Evolutionary conservation across 495 filamentous ascomycete genomes (phyloP).

Genomic region (Xylaria curta): DNA sequence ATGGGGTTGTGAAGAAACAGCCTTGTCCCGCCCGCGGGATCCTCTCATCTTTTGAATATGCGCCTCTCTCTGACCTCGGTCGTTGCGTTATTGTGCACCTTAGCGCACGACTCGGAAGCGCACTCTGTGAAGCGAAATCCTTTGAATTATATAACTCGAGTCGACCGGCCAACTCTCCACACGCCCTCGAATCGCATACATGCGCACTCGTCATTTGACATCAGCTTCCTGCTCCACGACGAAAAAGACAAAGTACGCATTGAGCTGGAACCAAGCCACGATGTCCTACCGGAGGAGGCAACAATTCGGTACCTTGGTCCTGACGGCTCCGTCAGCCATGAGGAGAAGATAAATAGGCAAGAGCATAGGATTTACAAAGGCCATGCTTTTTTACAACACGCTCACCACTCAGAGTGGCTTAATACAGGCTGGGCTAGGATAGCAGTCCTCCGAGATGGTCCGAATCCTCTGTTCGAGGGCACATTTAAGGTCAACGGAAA

Average conservation of each 20-base stretch:
- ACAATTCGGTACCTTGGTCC: constrained; percentile 71
- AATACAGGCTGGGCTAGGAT: constrained; percentile 88
- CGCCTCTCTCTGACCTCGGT: constrained; percentile 36
- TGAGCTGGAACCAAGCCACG: constrained; percentile 87
- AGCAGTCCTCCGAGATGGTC: constrained; percentile 75
- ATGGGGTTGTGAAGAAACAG: constrained; percentile 39
- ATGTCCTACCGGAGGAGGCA: constrained; percentile 81
- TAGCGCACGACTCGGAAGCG: constrained; percentile 50
- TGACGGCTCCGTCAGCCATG: constrained; percentile 67
- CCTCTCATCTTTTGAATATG: constrained; percentile 34
- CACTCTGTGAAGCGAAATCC: constrained; percentile 79
- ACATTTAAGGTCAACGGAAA: constrained; percentile 81
- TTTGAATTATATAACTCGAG: constrained; percentile 71
- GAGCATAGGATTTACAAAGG: constrained; percentile 87
- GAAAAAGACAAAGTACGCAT: constrained; percentile 75
- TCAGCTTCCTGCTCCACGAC: constrained; percentile 77
- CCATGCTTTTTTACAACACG: constrained; percentile 70
- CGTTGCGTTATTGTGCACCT: constrained; percentile 35
- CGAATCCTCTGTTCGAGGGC: constrained; percentile 84
- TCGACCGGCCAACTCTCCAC: constrained; percentile 78
- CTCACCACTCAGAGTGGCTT: constrained; percentile 69
- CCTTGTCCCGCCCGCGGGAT: constrained; percentile 36
- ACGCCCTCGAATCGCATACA: constrained; percentile 82
- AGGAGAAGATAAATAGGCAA: constrained; percentile 70
- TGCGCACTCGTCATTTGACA: constrained; percentile 78